These are phyloP conservation scores for Paramyrothecium roridum DNA, from an alignment of 2,329 filamentous ascomycete genomes.

Conservation along the genomic window DNA sequence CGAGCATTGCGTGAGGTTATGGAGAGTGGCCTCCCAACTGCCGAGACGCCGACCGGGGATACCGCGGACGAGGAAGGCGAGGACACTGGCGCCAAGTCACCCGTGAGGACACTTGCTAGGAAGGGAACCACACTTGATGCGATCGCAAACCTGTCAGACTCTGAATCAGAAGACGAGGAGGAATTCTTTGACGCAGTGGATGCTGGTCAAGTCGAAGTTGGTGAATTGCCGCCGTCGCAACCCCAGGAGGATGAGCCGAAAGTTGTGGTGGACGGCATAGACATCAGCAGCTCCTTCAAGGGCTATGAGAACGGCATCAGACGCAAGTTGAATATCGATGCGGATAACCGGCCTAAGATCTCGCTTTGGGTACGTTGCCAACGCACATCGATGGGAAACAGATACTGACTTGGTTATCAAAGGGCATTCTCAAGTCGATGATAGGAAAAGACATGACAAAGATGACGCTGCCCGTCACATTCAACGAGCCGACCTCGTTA, in stretches of 20 bases:
- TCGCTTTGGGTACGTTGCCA: slow-evolving; percentile 78
- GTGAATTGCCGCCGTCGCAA: slow-evolving; percentile 59
- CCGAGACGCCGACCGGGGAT: slow-evolving; percentile 22
- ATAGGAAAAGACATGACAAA: slow-evolving; percentile 99
- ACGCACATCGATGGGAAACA: not conserved
- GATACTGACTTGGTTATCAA: slow-evolving; percentile 15
- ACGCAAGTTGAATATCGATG: slow-evolving; percentile 79
- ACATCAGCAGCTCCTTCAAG: slow-evolving; percentile 75
- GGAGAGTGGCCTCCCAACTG: slow-evolving; percentile 44
- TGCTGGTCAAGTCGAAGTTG: slow-evolving; percentile 82
- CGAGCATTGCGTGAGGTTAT: slow-evolving; percentile 83
- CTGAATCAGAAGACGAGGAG: slow-evolving; percentile 77
- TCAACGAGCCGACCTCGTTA: slow-evolving; percentile 96
- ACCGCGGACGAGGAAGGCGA: slow-evolving; percentile 27
- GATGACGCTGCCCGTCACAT: slow-evolving; percentile 97
- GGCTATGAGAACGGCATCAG: slow-evolving; percentile 91
- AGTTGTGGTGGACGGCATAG: slow-evolving; percentile 39
- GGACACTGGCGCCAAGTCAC: slow-evolving; percentile 32
- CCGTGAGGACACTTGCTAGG: slow-evolving; percentile 38
- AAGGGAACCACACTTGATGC: slow-evolving; percentile 63
- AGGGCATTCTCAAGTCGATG: slow-evolving; percentile 98
- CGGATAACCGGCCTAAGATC: slow-evolving; percentile 89
- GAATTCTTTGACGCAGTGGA: slow-evolving; percentile 98
- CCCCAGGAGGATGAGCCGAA: slow-evolving; percentile 39
- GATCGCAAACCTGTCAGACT: slow-evolving; percentile 73